Evolutionary conservation across 441 rosid genomes (phyloP).

Genomic region (Francoa sonchifolia): DNA sequence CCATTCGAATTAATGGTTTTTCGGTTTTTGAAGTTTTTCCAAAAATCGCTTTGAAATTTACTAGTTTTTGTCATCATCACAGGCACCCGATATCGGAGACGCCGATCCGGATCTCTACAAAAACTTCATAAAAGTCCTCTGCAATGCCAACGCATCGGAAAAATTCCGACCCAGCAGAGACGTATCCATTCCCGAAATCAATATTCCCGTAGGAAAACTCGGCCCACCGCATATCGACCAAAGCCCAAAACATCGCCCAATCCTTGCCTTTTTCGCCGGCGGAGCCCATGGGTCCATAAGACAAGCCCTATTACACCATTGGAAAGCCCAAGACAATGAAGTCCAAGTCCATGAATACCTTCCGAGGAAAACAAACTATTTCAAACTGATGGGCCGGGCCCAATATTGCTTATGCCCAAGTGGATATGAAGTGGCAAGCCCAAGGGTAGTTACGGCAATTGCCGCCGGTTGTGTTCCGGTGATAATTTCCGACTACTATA

Average conservation of each 20-base stretch:
- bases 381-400: slow-evolving; percentile 35
- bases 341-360: slow-evolving; percentile 41
- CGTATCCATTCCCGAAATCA: slow-evolving; percentile 60
- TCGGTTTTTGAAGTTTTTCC: too few species aligned
- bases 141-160: slow-evolving; percentile 76
- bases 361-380: slow-evolving; percentile 43
- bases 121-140: slow-evolving; percentile 60
- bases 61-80: not conserved
- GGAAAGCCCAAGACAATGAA: slow-evolving; percentile 44
- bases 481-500: slow-evolving; percentile 52
- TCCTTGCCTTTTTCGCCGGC: slow-evolving; percentile 66
- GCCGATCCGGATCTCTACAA: slow-evolving; percentile 42
- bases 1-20: too few species aligned
- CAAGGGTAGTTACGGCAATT: slow-evolving; percentile 50
- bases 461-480: slow-evolving; percentile 63
- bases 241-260: slow-evolving; percentile 25
- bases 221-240: slow-evolving; percentile 14
- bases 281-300: slow-evolving; percentile 51
- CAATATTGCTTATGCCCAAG: slow-evolving; percentile 79
- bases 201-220: slow-evolving; percentile 18
- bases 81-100: slow-evolving; percentile 58
- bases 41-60: too few species aligned
- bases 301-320: slow-evolving; percentile 32
- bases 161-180: slow-evolving; percentile 57
- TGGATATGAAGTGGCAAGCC: slow-evolving; percentile 80